Conservation (phyloP, 169 alveolate species). For the Plasmodium fragile region DNA sequence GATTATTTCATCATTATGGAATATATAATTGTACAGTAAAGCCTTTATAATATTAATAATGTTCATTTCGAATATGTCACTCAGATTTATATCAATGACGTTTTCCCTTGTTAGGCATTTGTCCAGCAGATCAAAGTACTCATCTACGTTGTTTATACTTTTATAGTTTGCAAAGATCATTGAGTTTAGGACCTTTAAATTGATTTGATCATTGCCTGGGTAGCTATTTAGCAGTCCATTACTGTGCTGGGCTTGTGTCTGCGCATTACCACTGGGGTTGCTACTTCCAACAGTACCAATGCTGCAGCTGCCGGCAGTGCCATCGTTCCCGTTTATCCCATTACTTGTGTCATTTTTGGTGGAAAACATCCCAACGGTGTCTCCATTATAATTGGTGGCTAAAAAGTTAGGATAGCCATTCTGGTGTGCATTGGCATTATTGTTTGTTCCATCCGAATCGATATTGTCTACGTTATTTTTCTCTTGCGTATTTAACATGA, state of each 20-base stretch:
- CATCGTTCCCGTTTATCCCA: slow-evolving; percentile 16
- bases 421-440: slow-evolving; percentile 16
- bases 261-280: not conserved
- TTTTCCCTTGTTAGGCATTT: slow-evolving; percentile 70
- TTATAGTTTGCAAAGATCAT: slow-evolving; percentile 71
- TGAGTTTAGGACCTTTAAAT: slow-evolving; percentile 57
- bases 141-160: slow-evolving; percentile 70
- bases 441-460: not conserved
- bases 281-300: not conserved
- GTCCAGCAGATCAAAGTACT: slow-evolving; percentile 67
- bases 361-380: slow-evolving; percentile 15
- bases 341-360: slow-evolving; percentile 15
- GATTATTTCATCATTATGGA: slow-evolving; percentile 74
- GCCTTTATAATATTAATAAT: slow-evolving; percentile 45
- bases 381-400: slow-evolving; percentile 18
- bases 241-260: not conserved
- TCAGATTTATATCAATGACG: slow-evolving; percentile 62
- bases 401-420: slow-evolving; percentile 6
- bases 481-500: slow-evolving; percentile 50
- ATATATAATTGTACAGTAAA: slow-evolving; percentile 59
- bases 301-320: not conserved
- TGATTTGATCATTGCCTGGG: slow-evolving; percentile 37
- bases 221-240: slow-evolving; percentile 17
- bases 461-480: slow-evolving; percentile 45
- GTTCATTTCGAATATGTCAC: slow-evolving; percentile 76